Percentiles rank a stretch among this genome's conserved stretches.
These are phyloP conservation scores for Thermochaetoides dissita DNA, from an alignment of 2,329 filamentous ascomycete species.

Conservation along the genomic window DNA sequence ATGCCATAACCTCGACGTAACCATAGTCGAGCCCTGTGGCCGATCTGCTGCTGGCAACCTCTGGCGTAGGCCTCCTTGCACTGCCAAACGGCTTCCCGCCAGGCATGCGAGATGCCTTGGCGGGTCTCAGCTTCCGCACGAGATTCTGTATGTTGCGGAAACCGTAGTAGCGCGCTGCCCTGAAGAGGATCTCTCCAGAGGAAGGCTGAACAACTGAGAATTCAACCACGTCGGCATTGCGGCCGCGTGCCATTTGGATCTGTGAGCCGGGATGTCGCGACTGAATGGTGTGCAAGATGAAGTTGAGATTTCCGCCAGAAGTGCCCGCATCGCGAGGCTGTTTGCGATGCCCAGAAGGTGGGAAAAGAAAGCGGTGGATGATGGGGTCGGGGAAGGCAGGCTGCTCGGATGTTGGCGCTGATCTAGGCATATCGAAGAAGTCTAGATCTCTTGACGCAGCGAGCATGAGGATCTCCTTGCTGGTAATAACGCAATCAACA, in stretches of 20 bases:
- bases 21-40: constrained; percentile 49
- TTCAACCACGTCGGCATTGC: constrained; percentile 84
- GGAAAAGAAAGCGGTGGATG: constrained; percentile 63
- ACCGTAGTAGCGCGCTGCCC: constrained; percentile 83
- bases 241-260: constrained; percentile 58
- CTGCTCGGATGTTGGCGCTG: constrained; percentile 25
- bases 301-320: constrained; percentile 79
- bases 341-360: constrained; percentile 23
- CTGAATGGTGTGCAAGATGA: constrained; percentile 65
- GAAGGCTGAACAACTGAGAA: constrained; percentile 51
- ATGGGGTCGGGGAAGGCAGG: constrained; percentile 58
- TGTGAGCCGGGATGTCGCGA: constrained; percentile 55
- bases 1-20: constrained; percentile 99
- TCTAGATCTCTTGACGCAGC: constrained; percentile 66
- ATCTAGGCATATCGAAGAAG: constrained; percentile 53
- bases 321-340: constrained; percentile 51
- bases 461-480: constrained; percentile 83
- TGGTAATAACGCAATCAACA: constrained; percentile 96
- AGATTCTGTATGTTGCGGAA: constrained; percentile 98
- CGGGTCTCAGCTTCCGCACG: constrained; percentile 78
- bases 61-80: constrained; percentile 37
- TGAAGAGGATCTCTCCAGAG: constrained; percentile 47
- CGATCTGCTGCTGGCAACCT: constrained; percentile 19
- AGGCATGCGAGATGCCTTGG: constrained; percentile 62
- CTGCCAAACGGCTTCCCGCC: constrained; percentile 52